phyloP scores from a whole-genome alignment of 2,329 filamentous ascomycete genomes.

The Dichotomopilus funicola region DNA sequence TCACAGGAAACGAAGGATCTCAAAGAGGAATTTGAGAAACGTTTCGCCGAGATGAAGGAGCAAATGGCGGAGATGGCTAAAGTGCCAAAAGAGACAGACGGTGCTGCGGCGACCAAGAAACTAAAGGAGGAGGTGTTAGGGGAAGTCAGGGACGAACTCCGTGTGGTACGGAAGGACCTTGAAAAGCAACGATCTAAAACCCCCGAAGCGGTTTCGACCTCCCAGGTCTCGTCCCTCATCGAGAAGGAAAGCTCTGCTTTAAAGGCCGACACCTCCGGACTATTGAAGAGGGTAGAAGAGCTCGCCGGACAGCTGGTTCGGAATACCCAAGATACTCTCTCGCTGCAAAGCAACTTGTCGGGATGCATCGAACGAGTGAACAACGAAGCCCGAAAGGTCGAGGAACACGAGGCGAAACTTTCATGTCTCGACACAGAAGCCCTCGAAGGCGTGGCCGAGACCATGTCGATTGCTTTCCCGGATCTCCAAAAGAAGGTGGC shows the following conservation, averaged over 20 bases:
- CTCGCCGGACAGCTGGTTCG: not conserved
- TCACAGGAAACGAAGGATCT: not conserved
- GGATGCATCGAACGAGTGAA: not conserved
- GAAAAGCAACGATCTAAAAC: slow-evolving; percentile 1
- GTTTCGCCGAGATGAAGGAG: not conserved
- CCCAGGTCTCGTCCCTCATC: not conserved
- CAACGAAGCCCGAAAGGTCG: slow-evolving; percentile 1
- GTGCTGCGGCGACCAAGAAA: not conserved
- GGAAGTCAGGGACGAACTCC: slow-evolving; percentile 4
- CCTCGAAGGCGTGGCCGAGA: slow-evolving; percentile 10
- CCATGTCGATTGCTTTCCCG: slow-evolving; percentile 11
- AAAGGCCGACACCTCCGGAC: not conserved
- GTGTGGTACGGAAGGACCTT: not conserved
- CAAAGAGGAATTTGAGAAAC: not conserved
- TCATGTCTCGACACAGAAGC: slow-evolving; percentile 10
- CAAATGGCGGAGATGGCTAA: not conserved
- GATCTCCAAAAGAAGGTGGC: slow-evolving; percentile 4
- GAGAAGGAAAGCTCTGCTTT: not conserved
- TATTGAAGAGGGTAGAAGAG: slow-evolving; percentile 2
- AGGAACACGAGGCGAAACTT: slow-evolving; percentile 12
- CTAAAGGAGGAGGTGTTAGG: not conserved
- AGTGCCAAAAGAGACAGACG: not conserved
- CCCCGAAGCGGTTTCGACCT: not conserved
- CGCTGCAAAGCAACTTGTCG: not conserved
- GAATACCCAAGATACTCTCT: not conserved